Percentiles rank a stretch among this genome's conserved stretches.
Evolutionary conservation across 2,329 filamentous ascomycete species (phyloP).

Genomic region (Botrytis fabae): DNA sequence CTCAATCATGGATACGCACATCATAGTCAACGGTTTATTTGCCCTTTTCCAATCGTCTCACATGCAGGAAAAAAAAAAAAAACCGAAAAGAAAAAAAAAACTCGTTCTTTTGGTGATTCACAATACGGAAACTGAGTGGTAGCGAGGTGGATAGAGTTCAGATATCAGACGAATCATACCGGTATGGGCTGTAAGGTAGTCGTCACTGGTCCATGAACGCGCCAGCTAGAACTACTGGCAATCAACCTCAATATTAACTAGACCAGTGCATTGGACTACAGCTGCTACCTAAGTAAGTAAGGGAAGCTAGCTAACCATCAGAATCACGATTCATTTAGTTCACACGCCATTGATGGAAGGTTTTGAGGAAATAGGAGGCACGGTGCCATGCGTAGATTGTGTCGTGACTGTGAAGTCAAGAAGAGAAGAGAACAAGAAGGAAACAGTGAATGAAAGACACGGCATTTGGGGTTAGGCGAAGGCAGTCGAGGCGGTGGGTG

Average conservation of each 20-base stretch:
- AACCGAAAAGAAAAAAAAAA: neutral
- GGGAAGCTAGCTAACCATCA: neutral
- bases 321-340: neutral
- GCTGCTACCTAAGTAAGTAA: neutral
- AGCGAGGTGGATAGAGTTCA: neutral
- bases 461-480: constrained; percentile 6
- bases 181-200: neutral
- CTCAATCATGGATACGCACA: constrained; percentile 2
- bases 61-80: neutral
- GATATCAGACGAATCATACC: constrained; percentile 13
- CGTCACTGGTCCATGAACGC: neutral
- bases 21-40: neutral
- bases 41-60: neutral
- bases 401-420: neutral
- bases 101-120: neutral
- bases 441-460: neutral
- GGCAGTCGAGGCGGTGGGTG: neutral
- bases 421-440: neutral
- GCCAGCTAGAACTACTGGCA: neutral
- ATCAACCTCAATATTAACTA: constrained; percentile 7
- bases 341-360: neutral
- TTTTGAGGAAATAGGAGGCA: neutral
- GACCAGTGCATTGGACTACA: neutral
- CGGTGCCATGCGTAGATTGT: constrained; percentile 9
- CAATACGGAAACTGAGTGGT: neutral